These are phyloP conservation scores for Candida morakotiae DNA, from an alignment of 805 yeast genomes.

Conservation along the genomic window DNA sequence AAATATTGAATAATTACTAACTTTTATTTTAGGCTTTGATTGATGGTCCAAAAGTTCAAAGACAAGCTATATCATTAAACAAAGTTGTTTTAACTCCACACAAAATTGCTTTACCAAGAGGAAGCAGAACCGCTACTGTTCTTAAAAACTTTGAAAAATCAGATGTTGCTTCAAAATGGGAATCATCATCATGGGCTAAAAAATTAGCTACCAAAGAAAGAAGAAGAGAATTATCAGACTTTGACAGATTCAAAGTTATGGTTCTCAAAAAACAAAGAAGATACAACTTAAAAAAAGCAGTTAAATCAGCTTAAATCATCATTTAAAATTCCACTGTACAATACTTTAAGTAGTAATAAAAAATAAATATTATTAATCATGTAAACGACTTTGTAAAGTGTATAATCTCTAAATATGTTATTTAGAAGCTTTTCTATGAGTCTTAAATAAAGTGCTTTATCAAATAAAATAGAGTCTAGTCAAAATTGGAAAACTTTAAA, in stretches of 20 bases:
- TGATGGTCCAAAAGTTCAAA: conserved; percentile 94
- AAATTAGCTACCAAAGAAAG: conserved; percentile 93
- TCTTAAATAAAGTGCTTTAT: too few relatives aligned
- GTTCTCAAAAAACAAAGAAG: conserved; percentile 97
- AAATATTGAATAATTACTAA: too few relatives aligned
- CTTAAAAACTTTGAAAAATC: conserved; percentile 92
- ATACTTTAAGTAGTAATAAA: conserved; percentile 2
- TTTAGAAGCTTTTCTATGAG: too few relatives aligned
- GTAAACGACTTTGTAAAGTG: background rate
- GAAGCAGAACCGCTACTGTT: conserved; percentile 82
- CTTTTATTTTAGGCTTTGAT: conserved; percentile 61
- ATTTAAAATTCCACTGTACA: background rate
- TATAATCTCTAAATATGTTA: too few relatives aligned
- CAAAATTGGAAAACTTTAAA: too few relatives aligned
- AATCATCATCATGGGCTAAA: conserved; percentile 94
- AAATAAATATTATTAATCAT: background rate
- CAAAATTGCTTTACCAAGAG: conserved; percentile 88
- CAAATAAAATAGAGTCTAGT: too few relatives aligned
- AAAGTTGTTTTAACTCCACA: conserved; percentile 91
- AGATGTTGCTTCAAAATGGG: conserved; percentile 87
- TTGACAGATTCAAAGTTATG: conserved; percentile 99
- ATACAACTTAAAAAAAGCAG: conserved; percentile 92
- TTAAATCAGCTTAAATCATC: conserved; percentile 40
- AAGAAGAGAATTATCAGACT: conserved; percentile 91
- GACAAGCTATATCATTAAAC: conserved; percentile 87